Evolutionary conservation across 805 yeast species (phyloP), one percentile per base, ranked within the genome.

Genomic region (Groenewaldozyma tartarivorans): DNA sequence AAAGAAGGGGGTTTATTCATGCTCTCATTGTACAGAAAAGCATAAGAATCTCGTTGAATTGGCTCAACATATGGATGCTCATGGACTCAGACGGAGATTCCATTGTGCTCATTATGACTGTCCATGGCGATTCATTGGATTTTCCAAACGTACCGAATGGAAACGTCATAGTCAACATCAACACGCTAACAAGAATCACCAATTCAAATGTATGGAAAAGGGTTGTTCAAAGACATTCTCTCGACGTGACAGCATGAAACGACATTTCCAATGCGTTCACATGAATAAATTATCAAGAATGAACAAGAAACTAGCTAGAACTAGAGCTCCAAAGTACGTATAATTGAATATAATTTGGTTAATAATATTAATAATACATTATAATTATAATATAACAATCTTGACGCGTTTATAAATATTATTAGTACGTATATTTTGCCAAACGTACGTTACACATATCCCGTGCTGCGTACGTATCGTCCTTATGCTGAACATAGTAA

Each of bases 81-180:
- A 51, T 36, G 46, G 57, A 7, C 49, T 63, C n/a, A 48, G 50
- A 18, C 54, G 71, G 11, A 58, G 62, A 2, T 60, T 50, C 48
- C 51, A 52, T 20, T 68, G 73, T 45, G 48, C 56, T 2, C 48
- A 54, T 18, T 41, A 46, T 4, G 52, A 49, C 11, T 68, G 73
- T 32, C 68, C 70, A 3, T 68, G 71, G 71, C 56, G 57, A 21
- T 45, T 59, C 16, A 61, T 68, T 20, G 72, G 72, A 1, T 67
- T 65, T 47, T 51, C 53, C 36, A 59, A 55, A 42, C 47, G 55
- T 15, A 51, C 62, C 42, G 69, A 65, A 48, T 50, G 65, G 40
- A 51, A 51, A 27, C 53, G 70, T 3, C 70, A 65, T 45, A 38
- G 46, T 37, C 43, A 51, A 50, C 41, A 46, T 47, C 48, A 58